Evolutionary conservation across 805 yeast species (phyloP).

Genomic region (Saccharomycopsis microspora): DNA sequence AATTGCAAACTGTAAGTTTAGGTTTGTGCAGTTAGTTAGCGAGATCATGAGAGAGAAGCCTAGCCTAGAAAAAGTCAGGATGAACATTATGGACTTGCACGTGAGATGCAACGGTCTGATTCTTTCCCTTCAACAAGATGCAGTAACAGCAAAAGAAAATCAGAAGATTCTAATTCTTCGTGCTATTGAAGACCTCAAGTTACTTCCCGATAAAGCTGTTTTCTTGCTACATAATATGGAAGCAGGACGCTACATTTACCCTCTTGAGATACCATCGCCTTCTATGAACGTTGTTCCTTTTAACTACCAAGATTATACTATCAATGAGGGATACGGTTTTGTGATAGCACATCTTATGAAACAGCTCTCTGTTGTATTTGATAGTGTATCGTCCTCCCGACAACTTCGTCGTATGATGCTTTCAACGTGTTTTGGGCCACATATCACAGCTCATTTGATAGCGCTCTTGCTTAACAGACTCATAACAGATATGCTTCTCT

Average conservation of each 20-base stretch:
- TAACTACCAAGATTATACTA: slow-evolving; percentile 1
- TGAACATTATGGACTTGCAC: slow-evolving; percentile 38
- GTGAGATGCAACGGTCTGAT: slow-evolving; percentile 39
- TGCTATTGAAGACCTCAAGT: slow-evolving; percentile 1
- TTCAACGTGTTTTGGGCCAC: not conserved
- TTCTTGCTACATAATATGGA: slow-evolving; percentile 1
- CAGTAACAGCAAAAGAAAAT: not conserved
- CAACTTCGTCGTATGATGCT: not conserved
- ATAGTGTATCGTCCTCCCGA: not conserved
- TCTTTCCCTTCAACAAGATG: slow-evolving; percentile 20
- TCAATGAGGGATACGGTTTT: not conserved
- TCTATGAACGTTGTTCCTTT: not conserved
- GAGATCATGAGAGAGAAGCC: slow-evolving; percentile 26
- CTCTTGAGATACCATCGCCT: not conserved
- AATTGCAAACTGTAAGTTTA: slow-evolving; percentile 41
- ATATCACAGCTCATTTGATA: not conserved
- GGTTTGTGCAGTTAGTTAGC: slow-evolving; percentile 39
- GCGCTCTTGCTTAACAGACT: not conserved
- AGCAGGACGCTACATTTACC: not conserved
- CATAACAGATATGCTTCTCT: not conserved
- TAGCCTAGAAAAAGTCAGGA: slow-evolving; percentile 27
- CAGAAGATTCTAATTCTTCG: not conserved
- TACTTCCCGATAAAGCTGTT: slow-evolving; percentile 7
- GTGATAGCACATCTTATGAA: slow-evolving; percentile 1
- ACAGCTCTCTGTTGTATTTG: not conserved